Conservation (phyloP, 352 stramenopile genomes). For the Globisporangium uncinulatum region DNA sequence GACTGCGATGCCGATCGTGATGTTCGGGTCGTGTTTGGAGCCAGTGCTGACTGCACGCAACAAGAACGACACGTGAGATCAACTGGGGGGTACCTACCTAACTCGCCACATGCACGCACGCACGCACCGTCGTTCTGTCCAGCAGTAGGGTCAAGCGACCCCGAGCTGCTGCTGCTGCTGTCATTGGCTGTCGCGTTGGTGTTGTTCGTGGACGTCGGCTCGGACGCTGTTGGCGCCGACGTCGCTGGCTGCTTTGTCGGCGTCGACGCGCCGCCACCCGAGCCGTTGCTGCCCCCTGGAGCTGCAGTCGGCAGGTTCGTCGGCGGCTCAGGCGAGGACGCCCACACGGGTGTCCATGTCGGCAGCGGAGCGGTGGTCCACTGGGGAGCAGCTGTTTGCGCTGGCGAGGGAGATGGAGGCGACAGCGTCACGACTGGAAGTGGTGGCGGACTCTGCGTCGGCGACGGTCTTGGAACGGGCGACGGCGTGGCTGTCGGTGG, state of each 20-base stretch:
- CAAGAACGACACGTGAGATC: neutral
- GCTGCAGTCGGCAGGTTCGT: neutral
- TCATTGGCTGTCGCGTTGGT: neutral
- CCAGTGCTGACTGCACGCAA: neutral
- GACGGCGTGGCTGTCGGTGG: neutral
- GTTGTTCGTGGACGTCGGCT: neutral
- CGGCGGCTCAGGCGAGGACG: neutral
- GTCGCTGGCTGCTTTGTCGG: neutral
- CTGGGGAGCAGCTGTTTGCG: neutral
- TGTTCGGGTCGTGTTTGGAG: neutral
- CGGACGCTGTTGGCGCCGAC: neutral
- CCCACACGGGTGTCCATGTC: neutral
- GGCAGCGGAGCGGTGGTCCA: neutral
- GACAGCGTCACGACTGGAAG: neutral
- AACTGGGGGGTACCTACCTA: neutral
- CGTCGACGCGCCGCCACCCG: neutral
- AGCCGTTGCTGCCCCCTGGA: neutral
- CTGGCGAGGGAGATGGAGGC: neutral
- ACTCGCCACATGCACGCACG: neutral
- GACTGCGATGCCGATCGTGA: conserved; percentile 1
- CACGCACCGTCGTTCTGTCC: neutral
- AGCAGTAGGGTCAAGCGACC: neutral
- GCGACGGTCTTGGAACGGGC: neutral
- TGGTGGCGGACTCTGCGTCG: neutral
- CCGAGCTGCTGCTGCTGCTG: neutral